Evolutionary conservation across 2,329 filamentous ascomycete species (phyloP).

Genomic region (Penicillium occitanis): DNA sequence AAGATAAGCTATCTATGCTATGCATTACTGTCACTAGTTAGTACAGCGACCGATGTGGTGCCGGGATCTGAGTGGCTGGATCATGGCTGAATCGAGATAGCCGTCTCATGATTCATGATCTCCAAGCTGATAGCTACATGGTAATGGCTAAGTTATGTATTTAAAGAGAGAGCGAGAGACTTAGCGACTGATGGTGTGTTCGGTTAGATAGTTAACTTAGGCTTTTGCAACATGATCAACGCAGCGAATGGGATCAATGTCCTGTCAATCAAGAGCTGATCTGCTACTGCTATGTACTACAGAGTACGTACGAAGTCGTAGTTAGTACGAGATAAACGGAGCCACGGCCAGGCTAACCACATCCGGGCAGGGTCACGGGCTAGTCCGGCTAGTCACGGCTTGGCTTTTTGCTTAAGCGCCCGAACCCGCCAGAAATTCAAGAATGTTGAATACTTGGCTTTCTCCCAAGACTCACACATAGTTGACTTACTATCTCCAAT

Average conservation of each 20-base stretch:
- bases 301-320: no score
- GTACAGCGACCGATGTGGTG: background rate
- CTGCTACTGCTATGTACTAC: no score
- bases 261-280: background rate
- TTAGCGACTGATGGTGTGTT: background rate
- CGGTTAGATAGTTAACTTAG: background rate
- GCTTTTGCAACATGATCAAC: background rate
- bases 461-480: no score
- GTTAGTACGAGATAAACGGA: background rate
- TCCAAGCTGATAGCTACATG: background rate
- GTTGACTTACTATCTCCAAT: no score
- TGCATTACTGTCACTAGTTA: background rate
- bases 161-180: background rate
- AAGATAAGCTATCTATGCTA: slow-evolving; percentile 1
- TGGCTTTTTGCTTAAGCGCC: slow-evolving; percentile 17
- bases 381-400: background rate
- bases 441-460: background rate
- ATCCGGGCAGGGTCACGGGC: background rate
- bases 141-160: no score
- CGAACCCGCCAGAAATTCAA: slow-evolving; percentile 8
- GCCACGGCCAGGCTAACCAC: background rate
- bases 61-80: background rate
- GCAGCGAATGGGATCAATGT: background rate
- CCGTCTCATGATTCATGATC: background rate
- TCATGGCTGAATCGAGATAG: background rate